phyloP scores from a whole-genome alignment of 805 yeast species.

The Pichia cephalocereana region DNA sequence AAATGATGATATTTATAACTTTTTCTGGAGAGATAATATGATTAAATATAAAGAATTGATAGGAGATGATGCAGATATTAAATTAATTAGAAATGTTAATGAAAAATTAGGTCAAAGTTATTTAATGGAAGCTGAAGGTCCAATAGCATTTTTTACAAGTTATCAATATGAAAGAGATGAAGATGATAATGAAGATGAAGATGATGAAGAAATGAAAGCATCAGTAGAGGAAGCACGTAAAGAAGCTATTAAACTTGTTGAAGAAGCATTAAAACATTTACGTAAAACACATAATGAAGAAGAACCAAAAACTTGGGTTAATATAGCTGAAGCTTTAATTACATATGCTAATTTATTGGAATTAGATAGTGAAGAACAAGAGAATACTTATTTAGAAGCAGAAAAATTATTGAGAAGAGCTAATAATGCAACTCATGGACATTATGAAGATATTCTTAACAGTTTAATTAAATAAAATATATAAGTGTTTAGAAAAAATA shows the following conservation, averaged over 20 bases:
- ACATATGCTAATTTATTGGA: slow-evolving; percentile 68
- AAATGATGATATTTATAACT: slow-evolving; percentile 32
- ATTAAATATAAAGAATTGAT: slow-evolving; percentile 26
- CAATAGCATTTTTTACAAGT: slow-evolving; percentile 44
- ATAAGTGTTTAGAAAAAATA: too few species aligned
- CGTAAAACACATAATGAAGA: slow-evolving; percentile 54
- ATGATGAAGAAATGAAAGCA: slow-evolving; percentile 21
- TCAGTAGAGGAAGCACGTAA: slow-evolving; percentile 36
- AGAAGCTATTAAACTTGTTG: slow-evolving; percentile 38
- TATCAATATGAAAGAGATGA: slow-evolving; percentile 44
- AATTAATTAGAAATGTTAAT: slow-evolving; percentile 24
- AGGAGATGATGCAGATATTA: slow-evolving; percentile 4
- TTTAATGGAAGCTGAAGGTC: slow-evolving; percentile 56
- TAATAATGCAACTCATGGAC: slow-evolving; percentile 72
- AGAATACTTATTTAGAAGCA: slow-evolving; percentile 56
- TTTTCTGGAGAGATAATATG: slow-evolving; percentile 48
- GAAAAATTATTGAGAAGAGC: slow-evolving; percentile 61
- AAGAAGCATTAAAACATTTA: slow-evolving; percentile 49
- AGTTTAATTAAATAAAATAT: slow-evolving; percentile 28
- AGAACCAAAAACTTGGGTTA: slow-evolving; percentile 75
- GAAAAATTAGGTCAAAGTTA: slow-evolving; percentile 53
- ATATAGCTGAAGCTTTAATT: slow-evolving; percentile 78
- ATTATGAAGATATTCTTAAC: slow-evolving; percentile 54
- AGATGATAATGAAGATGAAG: slow-evolving; percentile 34
- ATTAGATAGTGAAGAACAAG: slow-evolving; percentile 59